These are phyloP conservation scores for Hypomontagnella monticulosa DNA, from an alignment of 495 filamentous ascomycete genomes.

Conservation along the genomic window DNA sequence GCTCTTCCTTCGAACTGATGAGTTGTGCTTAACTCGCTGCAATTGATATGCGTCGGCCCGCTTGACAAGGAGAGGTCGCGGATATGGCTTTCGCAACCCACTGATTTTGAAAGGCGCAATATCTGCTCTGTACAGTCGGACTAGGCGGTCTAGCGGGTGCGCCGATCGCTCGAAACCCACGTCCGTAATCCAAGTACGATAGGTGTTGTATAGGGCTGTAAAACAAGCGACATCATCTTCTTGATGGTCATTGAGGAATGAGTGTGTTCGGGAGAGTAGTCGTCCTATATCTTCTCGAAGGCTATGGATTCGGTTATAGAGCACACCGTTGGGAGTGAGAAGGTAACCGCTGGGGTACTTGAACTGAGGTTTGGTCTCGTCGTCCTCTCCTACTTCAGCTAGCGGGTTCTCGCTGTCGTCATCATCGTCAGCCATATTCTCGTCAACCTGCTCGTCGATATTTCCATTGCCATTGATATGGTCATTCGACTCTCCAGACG, in stretches of 20 bases:
- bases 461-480: conserved; percentile 52
- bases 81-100: conserved; percentile 91
- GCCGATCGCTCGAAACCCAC: conserved; percentile 96
- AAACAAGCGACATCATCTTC: conserved; percentile 97
- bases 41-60: conserved; percentile 94
- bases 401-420: conserved; percentile 70
- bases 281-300: conserved; percentile 82
- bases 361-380: conserved; percentile 82
- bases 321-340: conserved; percentile 65
- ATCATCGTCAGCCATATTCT: conserved; percentile 61
- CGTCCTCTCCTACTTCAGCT: conserved; percentile 78
- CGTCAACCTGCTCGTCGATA: conserved; percentile 50
- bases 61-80: conserved; percentile 85
- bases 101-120: conserved; percentile 92
- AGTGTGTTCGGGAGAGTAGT: conserved; percentile 82
- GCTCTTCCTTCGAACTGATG: conserved; percentile 82
- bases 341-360: conserved; percentile 87
- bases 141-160: conserved; percentile 88
- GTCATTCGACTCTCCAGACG: conserved; percentile 58
- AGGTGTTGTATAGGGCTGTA: conserved; percentile 88
- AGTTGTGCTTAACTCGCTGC: conserved; percentile 91
- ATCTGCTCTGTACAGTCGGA: conserved; percentile 82
- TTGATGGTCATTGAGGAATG: conserved; percentile 82
- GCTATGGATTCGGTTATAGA: conserved; percentile 80
- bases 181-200: conserved; percentile 96